Percentiles rank a stretch among this genome's conserved stretches.
Conservation (phyloP, 345 rosid genomes). For the Hibiscus trionum region DNA sequence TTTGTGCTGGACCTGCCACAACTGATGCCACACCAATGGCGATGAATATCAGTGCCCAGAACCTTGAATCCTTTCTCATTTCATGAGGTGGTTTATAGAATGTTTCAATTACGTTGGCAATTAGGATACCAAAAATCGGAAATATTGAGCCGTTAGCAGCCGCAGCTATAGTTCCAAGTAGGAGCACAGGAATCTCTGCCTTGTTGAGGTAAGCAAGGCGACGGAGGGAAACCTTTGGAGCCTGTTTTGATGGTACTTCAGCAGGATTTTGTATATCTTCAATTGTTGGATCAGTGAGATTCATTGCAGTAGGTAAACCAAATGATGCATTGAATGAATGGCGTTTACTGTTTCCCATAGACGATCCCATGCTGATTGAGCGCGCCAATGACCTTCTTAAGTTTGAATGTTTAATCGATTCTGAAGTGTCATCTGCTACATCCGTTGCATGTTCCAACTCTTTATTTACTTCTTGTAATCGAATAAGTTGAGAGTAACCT, state of each 20-base stretch:
- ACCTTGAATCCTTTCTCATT: slow-evolving; percentile 37
- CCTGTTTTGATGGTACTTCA: slow-evolving; percentile 5
- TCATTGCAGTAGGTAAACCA: slow-evolving; percentile 20
- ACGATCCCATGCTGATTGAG: slow-evolving; percentile 33
- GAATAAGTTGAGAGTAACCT: slow-evolving; percentile 73
- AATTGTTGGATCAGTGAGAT: slow-evolving; percentile 3
- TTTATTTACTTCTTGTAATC: slow-evolving; percentile 57
- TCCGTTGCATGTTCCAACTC: slow-evolving; percentile 28
- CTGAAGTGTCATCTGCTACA: not conserved
- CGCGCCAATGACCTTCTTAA: slow-evolving; percentile 8
- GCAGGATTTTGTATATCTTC: slow-evolving; percentile 16
- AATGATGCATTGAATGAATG: slow-evolving; percentile 21
- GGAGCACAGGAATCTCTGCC: slow-evolving; percentile 56
- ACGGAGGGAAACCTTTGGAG: slow-evolving; percentile 26
- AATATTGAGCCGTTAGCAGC: slow-evolving; percentile 37
- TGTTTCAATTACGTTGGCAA: slow-evolving; percentile 47
- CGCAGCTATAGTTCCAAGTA: slow-evolving; percentile 50
- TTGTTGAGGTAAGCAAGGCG: slow-evolving; percentile 57
- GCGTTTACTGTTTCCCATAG: slow-evolving; percentile 31
- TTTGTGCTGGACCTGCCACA: slow-evolving; percentile 34
- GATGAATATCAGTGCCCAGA: slow-evolving; percentile 60
- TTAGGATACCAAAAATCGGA: slow-evolving; percentile 47
- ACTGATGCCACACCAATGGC: slow-evolving; percentile 44
- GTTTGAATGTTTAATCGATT: slow-evolving; percentile 21
- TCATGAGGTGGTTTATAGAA: slow-evolving; percentile 47